phyloP scores from a whole-genome alignment of 163 green algal species.

The Scenedesmus sp. region DNA sequence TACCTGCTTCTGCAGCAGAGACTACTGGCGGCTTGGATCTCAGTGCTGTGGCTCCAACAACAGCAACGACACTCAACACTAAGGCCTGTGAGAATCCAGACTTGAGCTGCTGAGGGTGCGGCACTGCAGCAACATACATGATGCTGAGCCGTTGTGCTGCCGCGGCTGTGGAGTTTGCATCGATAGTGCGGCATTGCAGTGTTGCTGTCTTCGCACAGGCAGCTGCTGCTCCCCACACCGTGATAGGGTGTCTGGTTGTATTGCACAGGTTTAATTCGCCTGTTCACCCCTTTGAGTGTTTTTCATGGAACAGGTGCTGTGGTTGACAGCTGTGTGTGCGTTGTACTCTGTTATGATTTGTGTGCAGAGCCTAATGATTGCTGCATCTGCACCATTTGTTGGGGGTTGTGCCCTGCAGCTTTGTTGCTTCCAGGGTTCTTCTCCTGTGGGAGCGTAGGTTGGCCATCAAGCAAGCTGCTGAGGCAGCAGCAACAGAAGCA shows the following conservation, averaged over 20 bases:
- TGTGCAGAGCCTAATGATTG: background rate
- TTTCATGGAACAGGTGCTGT: background rate
- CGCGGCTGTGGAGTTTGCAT: background rate
- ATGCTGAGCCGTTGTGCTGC: background rate
- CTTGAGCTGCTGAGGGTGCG: no score
- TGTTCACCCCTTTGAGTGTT: background rate
- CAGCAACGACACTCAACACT: no score
- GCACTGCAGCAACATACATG: no score
- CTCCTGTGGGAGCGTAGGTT: background rate
- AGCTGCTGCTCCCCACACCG: no score
- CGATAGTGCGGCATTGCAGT: background rate
- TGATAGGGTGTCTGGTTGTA: no score
- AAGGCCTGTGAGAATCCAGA: no score
- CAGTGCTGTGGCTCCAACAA: no score
- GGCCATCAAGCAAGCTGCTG: background rate
- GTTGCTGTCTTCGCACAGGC: no score
- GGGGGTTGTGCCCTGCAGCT: background rate
- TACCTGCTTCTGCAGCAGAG: background rate
- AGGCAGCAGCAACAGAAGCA: background rate
- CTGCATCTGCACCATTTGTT: background rate
- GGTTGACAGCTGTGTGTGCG: background rate
- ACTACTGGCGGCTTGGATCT: no score
- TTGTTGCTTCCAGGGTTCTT: background rate
- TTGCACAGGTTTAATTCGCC: background rate
- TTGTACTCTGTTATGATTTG: background rate